phyloP scores from a whole-genome alignment of 495 filamentous ascomycete species.

The Aspergillus bertholletiae region DNA sequence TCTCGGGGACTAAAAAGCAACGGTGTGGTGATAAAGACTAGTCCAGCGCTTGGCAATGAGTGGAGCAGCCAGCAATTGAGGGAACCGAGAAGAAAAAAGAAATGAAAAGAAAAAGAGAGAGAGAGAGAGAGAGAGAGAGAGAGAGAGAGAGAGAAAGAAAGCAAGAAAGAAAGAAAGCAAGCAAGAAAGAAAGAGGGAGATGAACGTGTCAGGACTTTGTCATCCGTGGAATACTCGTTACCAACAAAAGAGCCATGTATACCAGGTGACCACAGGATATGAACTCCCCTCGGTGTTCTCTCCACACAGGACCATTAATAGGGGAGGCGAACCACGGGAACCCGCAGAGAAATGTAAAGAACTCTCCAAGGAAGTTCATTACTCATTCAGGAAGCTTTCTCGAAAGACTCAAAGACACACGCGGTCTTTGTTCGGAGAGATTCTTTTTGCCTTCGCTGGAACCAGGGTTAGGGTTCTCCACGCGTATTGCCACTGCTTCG shows the following conservation, averaged over 20 bases:
- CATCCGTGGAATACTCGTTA: no score
- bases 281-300: no score
- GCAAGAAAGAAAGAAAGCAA: no score
- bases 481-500: background rate
- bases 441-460: slow-evolving; percentile 10
- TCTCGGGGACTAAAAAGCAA: background rate
- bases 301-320: background rate
- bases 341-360: background rate
- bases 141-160: no score
- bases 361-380: background rate
- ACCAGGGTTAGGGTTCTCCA: slow-evolving; percentile 2
- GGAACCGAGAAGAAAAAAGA: background rate
- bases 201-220: no score
- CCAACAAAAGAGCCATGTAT: no score
- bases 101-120: background rate
- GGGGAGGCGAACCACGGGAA: background rate
- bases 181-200: no score
- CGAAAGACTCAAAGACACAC: background rate
- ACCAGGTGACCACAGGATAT: no score
- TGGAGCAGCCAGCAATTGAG: background rate
- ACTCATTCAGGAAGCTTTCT: background rate
- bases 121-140: background rate
- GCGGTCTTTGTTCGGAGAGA: background rate
- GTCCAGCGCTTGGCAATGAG: background rate
- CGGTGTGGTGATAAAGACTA: background rate